Base-by-base conservation (phyloP, 208 protist species). In the Acanthamoeba lenticulata region DNA sequence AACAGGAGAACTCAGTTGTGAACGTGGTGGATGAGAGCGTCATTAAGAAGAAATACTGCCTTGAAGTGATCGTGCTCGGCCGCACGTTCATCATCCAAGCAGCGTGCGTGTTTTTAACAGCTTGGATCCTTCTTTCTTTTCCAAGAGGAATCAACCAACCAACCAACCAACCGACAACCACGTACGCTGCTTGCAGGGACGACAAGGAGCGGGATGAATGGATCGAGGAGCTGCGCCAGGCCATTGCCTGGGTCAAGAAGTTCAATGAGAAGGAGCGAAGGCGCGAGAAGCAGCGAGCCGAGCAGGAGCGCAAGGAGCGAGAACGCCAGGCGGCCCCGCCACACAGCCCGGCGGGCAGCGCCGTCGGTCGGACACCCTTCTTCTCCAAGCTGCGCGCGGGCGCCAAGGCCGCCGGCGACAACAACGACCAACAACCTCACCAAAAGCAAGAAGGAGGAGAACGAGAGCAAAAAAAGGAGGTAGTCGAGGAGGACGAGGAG, bases 41-140 rank as follows among this genome's bases (percentile, higher is more conserved):
- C 40, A n/a, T 15, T n/a, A 85, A 85, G 74, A 29, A 38, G n/a
- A 85, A 85, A 40, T n/a, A 55, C 74, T 85, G 74, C 74, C 29
- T 85, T 11, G 74, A 85, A 52, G 42, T 85, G 7, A n/a, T 85
- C 11, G 74, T 85, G 40, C 74, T 85, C 42, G 74, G 74, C 24
- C 74, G 74, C 42, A 85, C 74, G 40, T 85, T 85, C 42, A 15
- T 85, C 74, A 29, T 85, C 74, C 74, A 85, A n/a, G 74, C 74
- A 34, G 36, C 74, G 74, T 85, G 52, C 74, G 74, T 74, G 34
- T 11, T 19, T 1, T 1, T 27, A 27, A 13, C 5, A 0, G 9
- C 17, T 9, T 27, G 15, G 1, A 1, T 5, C 32, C 11, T 44
- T 27, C 13, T 13, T 36, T 4, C 9, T 6, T 42, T 11, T 4